Base-by-base conservation (phyloP, 345 rosid species). In the Melaleuca quinquenervia region DNA sequence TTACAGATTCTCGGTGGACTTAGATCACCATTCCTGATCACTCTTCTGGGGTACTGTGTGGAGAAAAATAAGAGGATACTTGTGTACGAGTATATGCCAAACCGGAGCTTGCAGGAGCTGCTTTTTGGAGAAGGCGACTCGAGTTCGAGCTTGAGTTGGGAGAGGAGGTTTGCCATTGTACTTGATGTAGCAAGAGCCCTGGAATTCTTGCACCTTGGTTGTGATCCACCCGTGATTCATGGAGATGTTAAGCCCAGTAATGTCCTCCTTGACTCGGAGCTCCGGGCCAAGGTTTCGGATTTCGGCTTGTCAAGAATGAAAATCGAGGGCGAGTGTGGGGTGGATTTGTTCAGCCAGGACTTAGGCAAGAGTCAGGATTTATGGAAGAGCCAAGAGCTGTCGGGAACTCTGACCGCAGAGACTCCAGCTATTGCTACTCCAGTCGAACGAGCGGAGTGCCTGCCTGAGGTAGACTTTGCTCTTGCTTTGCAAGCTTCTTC, bases 191-290 rank as follows among this genome's bases (percentile, higher is more conserved):
- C 98, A 3, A 93, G 90, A 90, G 99, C 98, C 51, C 91, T 97
- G 16, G 98, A 97, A 83, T 95, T 91, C 87, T 85, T 97, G 91
- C 99, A 97, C 87, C 89, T 92, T 64, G 99, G 96, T 3, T 96
- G 98, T 87, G 98, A 96, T 74, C 99, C 98, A 15, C 98, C 99
- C 0, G 98, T 97, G 89, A 94, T 97, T 89, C 99, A 97, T 84
- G 99, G 99, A 44, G 99, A 97, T 84, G 90, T 97, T 18, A 97
- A 97, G 91, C 99, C 99, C 0, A 95, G 99, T 84, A 97, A 97
- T 89, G 98, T 96, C 41, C 91, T 97, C 87, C 95, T 97, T 5
- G 98, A 96, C 88, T 92, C 95, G 85, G 98, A 97, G 58, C 93
- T 90, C 58, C 93, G 89, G 64, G 98, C 96, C n/a, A 96, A 94